Percentiles rank a stretch among this genome's conserved stretches.
Conservation (phyloP, 2,329 filamentous ascomycete species). For the Graphium sp. region DNA sequence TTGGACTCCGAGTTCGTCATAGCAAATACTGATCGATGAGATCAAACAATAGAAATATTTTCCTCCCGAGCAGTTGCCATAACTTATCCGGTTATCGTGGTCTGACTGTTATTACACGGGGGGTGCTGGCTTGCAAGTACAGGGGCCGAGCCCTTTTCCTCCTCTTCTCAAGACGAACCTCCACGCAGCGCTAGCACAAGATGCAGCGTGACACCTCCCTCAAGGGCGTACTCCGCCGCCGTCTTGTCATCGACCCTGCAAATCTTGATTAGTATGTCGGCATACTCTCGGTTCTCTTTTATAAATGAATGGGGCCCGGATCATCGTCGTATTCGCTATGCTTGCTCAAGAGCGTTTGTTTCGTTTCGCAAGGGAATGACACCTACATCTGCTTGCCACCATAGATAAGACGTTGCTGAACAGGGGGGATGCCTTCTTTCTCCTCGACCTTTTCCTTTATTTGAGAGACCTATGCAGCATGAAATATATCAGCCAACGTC, state of each 20-base stretch:
- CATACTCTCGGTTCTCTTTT: not conserved
- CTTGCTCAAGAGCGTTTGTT: not conserved
- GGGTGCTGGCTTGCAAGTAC: too few species aligned
- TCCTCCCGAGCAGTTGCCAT: too few species aligned
- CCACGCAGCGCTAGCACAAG: conserved; percentile 88
- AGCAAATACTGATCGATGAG: too few species aligned
- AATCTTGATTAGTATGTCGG: not conserved
- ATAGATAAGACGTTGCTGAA: conserved; percentile 90
- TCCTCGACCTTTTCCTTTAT: conserved; percentile 99
- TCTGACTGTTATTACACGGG: too few species aligned
- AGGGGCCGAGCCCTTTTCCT: too few species aligned
- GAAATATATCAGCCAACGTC: too few species aligned
- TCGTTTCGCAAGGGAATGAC: conserved; percentile 6
- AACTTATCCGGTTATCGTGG: too few species aligned
- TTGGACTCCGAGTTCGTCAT: too few species aligned
- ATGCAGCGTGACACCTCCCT: conserved; percentile 86
- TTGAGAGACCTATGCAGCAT: conserved; percentile 53
- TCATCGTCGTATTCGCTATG: not conserved
- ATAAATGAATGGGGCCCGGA: not conserved
- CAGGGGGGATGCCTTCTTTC: conserved; percentile 94
- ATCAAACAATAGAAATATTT: too few species aligned
- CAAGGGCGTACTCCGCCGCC: conserved; percentile 75
- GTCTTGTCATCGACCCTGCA: conserved; percentile 87
- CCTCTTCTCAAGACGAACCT: conserved; percentile 25
- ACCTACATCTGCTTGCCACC: conserved; percentile 96